Evolutionary conservation across 2,329 filamentous ascomycete genomes (phyloP).

Genomic region (Bimuria novae-zelandiae): DNA sequence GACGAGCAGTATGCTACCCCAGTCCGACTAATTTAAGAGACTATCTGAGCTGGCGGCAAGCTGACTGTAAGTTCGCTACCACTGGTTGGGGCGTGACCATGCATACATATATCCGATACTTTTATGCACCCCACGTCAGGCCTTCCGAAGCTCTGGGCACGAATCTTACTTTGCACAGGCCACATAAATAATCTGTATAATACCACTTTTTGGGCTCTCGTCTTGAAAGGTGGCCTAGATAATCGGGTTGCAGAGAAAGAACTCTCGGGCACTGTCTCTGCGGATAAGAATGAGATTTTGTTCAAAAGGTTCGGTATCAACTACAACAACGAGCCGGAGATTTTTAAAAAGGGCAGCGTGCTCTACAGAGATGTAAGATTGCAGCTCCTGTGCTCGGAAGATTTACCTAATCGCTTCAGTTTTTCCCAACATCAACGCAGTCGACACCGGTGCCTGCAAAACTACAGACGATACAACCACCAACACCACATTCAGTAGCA

Average conservation of each 20-base stretch:
- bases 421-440: slow-evolving; percentile 28
- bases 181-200: slow-evolving; percentile 99
- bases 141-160: slow-evolving; percentile 1
- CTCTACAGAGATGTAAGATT: slow-evolving; percentile 75
- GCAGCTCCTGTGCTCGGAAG: not conserved
- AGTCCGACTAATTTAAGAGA: slow-evolving; percentile 81
- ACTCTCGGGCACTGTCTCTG: slow-evolving; percentile 78
- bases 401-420: slow-evolving; percentile 27
- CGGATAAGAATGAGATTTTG: slow-evolving; percentile 95
- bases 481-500: slow-evolving; percentile 3
- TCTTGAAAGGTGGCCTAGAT: slow-evolving; percentile 75
- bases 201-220: slow-evolving; percentile 91
- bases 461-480: not conserved
- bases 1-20: slow-evolving; percentile 87
- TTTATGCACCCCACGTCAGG: not conserved
- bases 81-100: not conserved
- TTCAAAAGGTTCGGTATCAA: slow-evolving; percentile 90
- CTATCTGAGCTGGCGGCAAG: slow-evolving; percentile 97
- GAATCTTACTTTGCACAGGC: slow-evolving; percentile 54
- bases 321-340: slow-evolving; percentile 94
- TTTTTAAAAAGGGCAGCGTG: slow-evolving; percentile 92
- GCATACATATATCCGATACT: slow-evolving; percentile 1
- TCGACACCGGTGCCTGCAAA: slow-evolving; percentile 13
- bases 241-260: slow-evolving; percentile 79
- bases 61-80: slow-evolving; percentile 72